These are phyloP conservation scores for Penicillium canescens DNA, from an alignment of 495 filamentous ascomycete species.

Conservation along the genomic window DNA sequence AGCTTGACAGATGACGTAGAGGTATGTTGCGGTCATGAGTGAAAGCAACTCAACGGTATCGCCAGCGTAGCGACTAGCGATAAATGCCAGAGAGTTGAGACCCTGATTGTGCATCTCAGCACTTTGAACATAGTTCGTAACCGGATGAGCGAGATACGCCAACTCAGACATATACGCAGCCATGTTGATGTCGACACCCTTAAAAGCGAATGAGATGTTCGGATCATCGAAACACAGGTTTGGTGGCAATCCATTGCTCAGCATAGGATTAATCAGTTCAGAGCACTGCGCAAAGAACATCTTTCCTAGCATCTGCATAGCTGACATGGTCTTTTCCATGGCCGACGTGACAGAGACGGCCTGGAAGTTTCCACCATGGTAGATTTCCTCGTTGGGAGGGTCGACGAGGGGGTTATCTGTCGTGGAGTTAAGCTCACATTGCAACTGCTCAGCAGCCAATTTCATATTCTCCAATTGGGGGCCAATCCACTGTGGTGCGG, in stretches of 20 bases:
- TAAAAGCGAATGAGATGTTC: slow-evolving; percentile 53
- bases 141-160: slow-evolving; percentile 47
- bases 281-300: slow-evolving; percentile 57
- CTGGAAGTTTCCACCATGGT: slow-evolving; percentile 67
- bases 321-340: slow-evolving; percentile 59
- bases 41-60: slow-evolving; percentile 56
- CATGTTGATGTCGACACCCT: slow-evolving; percentile 65
- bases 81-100: slow-evolving; percentile 58
- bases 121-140: slow-evolving; percentile 50
- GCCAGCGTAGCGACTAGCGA: slow-evolving; percentile 54
- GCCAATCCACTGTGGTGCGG: slow-evolving; percentile 64
- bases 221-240: slow-evolving; percentile 60
- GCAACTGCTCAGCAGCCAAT: slow-evolving; percentile 55
- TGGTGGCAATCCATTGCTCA: slow-evolving; percentile 58
- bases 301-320: slow-evolving; percentile 57
- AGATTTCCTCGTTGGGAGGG: slow-evolving; percentile 25
- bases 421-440: slow-evolving; percentile 59
- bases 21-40: slow-evolving; percentile 50
- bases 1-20: slow-evolving; percentile 51
- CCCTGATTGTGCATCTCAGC: slow-evolving; percentile 60
- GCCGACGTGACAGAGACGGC: slow-evolving; percentile 58
- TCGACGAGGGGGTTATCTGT: slow-evolving; percentile 65
- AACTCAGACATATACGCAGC: slow-evolving; percentile 61
- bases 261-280: slow-evolving; percentile 56
- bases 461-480: slow-evolving; percentile 60